Percentiles rank a stretch among this genome's conserved stretches.
Conservation (phyloP, 2,329 filamentous ascomycete species). For the Aspergillus unguis region DNA sequence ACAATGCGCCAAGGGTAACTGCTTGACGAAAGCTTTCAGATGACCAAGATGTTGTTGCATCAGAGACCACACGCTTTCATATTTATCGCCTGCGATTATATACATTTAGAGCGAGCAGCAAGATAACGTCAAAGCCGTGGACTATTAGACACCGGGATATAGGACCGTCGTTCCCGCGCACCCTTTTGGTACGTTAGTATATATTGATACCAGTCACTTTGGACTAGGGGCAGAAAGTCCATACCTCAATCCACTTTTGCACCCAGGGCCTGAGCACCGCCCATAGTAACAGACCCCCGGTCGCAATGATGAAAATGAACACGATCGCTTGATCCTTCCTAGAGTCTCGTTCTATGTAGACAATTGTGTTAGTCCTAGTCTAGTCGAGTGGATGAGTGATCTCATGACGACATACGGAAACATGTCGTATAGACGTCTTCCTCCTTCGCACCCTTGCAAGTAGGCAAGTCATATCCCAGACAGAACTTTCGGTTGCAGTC, state of each 20-base stretch:
- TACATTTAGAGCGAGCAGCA: constrained; percentile 1
- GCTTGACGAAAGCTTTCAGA: background rate
- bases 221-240: background rate
- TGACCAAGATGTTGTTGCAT: background rate
- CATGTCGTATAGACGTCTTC: constrained; percentile 65
- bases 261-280: constrained; percentile 60
- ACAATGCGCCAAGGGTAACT: background rate
- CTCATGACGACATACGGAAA: constrained; percentile 51
- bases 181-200: constrained; percentile 31
- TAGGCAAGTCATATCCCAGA: constrained; percentile 58
- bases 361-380: constrained; percentile 7
- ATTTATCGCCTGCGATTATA: constrained; percentile 11
- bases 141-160: constrained; percentile 48
- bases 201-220: background rate
- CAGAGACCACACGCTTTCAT: background rate
- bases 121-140: constrained; percentile 12
- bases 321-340: constrained; percentile 65
- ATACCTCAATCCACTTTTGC: constrained; percentile 54
- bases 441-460: constrained; percentile 60
- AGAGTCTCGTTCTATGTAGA: constrained; percentile 58
- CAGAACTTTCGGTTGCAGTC: constrained; percentile 69
- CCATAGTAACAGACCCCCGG: constrained; percentile 58
- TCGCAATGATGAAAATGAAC: constrained; percentile 63
- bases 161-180: constrained; percentile 48
- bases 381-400: background rate